Evolutionary conservation across 2,329 filamentous ascomycete species (phyloP), one percentile per base, ranked within the genome.

Genomic region (Penicillium sp.): DNA sequence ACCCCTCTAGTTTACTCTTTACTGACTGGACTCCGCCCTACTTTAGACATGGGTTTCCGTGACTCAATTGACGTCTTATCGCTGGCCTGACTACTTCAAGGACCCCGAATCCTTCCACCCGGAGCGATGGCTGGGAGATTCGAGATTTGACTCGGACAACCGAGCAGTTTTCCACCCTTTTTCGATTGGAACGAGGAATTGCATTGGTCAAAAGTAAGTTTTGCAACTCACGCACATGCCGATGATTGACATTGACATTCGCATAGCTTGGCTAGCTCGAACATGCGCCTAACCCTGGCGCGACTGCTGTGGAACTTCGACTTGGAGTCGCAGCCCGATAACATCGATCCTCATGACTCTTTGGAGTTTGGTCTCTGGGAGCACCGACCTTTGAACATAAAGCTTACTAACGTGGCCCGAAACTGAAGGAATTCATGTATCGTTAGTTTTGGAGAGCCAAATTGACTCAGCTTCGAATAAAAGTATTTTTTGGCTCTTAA

Each of bases 261-360:
- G 31, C 38, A n/a, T 13, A 54, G 53, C 29, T 23, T 56, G 12
- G 42, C 53, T 3, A 43, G 47, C n/a, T n/a, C 44, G 4, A 52
- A 56, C 23, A 49, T 56, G 26, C 49, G 49, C 16, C 31, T 52
- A 21, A 36, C 45, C 6, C 9, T 52, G 7, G 23, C 45, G 13
- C 45, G 39, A 8, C 28, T 56, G 6, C 42, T 56, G 2, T 56
- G 53, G 53, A 56, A 56, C 38, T 56, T 56, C 44, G 53, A 56
- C 21, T 33, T 56, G 3, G 42, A 49, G 36, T 29, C 42, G 18
- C 45, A 52, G 21, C 49, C 49, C 1, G 49, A 45, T 33, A 52
- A 52, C 39, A 16, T 50, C 10, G 53, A 56, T 44, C 49, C 49
- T 24, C 45, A 56, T 42, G 24, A 39, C 9, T 18, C 41, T 5